phyloP scores from a whole-genome alignment of 148 eudicot genomes.

The Polygonum maritimum region DNA sequence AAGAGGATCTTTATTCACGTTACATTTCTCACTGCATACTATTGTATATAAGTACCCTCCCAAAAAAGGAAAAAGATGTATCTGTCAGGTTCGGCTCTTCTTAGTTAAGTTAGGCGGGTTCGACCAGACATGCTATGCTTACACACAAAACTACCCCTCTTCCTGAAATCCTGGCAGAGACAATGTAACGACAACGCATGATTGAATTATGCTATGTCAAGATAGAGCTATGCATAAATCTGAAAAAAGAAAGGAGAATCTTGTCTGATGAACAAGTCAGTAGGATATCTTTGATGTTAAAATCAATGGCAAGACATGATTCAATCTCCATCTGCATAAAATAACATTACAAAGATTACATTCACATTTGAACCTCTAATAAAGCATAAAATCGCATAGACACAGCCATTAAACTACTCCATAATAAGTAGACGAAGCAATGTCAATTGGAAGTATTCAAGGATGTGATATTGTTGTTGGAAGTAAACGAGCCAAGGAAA shows the following conservation, averaged over 20 bases:
- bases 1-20: not conserved
- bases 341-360: constrained; percentile 13
- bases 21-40: not conserved
- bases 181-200: no score
- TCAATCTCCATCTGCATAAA: constrained; percentile 81
- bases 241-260: not conserved
- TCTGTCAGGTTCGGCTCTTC: no score
- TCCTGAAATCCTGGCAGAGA: no score
- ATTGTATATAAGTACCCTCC: not conserved
- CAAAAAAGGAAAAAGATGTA: no score
- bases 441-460: not conserved
- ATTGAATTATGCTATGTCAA: not conserved
- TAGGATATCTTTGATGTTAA: constrained; percentile 85
- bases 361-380: constrained; percentile 2
- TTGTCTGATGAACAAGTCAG: not conserved
- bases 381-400: not conserved
- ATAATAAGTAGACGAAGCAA: not conserved
- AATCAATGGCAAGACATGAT: constrained; percentile 81
- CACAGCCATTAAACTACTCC: not conserved
- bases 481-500: not conserved
- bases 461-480: not conserved
- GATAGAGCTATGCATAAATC: not conserved
- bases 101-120: no score
- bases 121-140: no score
- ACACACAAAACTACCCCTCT: no score